phyloP scores from a whole-genome alignment of 1,284 basidiomycete species.

The Ganoderma multipileum region DNA sequence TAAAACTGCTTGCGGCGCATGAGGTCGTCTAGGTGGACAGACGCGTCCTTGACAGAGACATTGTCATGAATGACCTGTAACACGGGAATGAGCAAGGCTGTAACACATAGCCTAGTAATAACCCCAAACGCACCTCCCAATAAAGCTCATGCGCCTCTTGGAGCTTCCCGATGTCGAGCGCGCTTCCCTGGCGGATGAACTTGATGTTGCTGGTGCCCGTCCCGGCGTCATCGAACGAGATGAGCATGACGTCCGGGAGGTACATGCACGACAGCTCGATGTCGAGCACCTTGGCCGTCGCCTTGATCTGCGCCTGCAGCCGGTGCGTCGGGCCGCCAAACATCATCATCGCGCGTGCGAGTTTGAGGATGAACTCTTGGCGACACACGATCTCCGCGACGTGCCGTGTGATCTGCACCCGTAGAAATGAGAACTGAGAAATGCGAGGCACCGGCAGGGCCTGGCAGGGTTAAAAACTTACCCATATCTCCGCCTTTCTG shows the following conservation, averaged over 20 bases:
- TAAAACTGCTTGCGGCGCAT: slow-evolving; percentile 78
- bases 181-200: slow-evolving; percentile 80
- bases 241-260: slow-evolving; percentile 83
- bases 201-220: slow-evolving; percentile 90
- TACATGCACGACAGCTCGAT: slow-evolving; percentile 87
- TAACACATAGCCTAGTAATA: not conserved
- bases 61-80: slow-evolving; percentile 86
- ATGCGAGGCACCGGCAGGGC: not conserved
- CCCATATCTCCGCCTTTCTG: slow-evolving; percentile 81
- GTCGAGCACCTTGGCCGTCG: slow-evolving; percentile 87
- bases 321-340: slow-evolving; percentile 93
- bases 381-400: slow-evolving; percentile 88
- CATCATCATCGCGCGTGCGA: slow-evolving; percentile 93
- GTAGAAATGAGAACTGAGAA: not conserved
- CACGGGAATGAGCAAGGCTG: not conserved
- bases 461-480: slow-evolving; percentile 44
- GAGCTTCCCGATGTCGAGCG: slow-evolving; percentile 81
- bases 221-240: slow-evolving; percentile 83
- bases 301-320: slow-evolving; percentile 86
- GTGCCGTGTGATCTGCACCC: slow-evolving; percentile 82
- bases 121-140: slow-evolving; percentile 69
- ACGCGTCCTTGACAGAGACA: slow-evolving; percentile 83
- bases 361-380: slow-evolving; percentile 91
- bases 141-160: slow-evolving; percentile 81
- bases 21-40: slow-evolving; percentile 73